These are phyloP conservation scores for Senna siamea DNA, from an alignment of 306 rosid species.

Conservation along the genomic window DNA sequence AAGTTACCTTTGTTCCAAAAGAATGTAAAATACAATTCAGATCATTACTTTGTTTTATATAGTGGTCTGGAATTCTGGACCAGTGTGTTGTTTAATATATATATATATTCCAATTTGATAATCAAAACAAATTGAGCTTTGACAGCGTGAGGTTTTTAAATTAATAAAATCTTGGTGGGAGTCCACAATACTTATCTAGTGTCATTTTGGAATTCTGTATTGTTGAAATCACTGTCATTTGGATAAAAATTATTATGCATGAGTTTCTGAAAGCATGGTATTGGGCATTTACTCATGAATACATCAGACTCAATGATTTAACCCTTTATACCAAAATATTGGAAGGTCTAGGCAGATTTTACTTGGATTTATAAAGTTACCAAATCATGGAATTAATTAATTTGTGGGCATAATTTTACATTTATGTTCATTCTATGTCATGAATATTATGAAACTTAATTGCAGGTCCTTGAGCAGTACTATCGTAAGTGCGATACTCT, in stretches of 20 bases:
- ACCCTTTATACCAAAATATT: neutral
- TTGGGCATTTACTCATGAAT: neutral
- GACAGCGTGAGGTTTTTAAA: neutral
- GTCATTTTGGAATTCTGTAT: neutral
- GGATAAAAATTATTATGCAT: neutral
- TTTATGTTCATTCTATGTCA: conserved; percentile 21
- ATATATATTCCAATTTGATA: neutral
- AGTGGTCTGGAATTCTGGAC: conserved; percentile 2
- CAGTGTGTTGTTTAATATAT: neutral
- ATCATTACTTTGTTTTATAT: neutral
- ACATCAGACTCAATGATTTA: neutral
- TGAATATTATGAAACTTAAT: conserved; percentile 5
- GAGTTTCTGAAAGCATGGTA: conserved; percentile 2
- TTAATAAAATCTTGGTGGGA: neutral
- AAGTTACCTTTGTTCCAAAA: neutral
- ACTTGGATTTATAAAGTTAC: conserved; percentile 7
- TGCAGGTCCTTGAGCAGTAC: conserved; percentile 53
- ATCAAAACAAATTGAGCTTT: neutral
- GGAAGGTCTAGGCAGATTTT: neutral
- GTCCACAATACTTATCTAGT: conserved; percentile 5
- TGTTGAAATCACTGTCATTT: conserved; percentile 1
- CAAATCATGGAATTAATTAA: conserved; percentile 5
- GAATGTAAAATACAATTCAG: conserved; percentile 33
- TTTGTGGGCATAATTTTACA: neutral
- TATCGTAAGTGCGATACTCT: conserved; percentile 20